Conservation (phyloP, 352 stramenopile genomes). For the Blastocystis hominis region DNA sequence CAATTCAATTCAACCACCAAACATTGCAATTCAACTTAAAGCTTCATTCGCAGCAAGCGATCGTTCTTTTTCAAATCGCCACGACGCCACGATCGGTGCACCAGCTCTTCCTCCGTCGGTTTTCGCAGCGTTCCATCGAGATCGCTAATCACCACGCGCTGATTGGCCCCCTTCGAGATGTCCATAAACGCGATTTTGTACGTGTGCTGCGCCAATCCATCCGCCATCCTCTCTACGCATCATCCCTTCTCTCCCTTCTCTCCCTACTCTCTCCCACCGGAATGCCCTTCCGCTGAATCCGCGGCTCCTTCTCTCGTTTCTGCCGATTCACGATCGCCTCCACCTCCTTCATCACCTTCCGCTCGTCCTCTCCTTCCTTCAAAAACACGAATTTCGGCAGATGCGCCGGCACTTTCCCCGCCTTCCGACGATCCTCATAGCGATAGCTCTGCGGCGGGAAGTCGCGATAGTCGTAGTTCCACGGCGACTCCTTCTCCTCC, state of each 20-base stretch:
- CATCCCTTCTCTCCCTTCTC: not conserved
- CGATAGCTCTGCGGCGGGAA: not conserved
- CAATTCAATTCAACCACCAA: not conserved
- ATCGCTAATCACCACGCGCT: not conserved
- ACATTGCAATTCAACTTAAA: not conserved
- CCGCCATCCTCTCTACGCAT: not conserved
- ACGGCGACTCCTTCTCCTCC: not conserved
- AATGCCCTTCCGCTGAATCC: not conserved
- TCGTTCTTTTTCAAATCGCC: not conserved
- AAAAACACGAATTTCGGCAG: conserved; percentile 7
- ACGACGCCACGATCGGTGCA: conserved; percentile 17
- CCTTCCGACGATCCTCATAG: not conserved
- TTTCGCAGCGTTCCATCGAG: not conserved
- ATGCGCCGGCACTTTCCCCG: not conserved
- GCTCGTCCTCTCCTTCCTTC: not conserved
- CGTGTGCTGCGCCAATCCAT: not conserved
- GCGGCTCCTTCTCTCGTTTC: not conserved
- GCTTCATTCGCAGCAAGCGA: not conserved
- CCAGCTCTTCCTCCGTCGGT: not conserved
- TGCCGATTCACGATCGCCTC: not conserved
- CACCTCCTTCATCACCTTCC: not conserved
- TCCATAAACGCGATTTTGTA: conserved; percentile 9
- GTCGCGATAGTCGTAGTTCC: conserved; percentile 19
- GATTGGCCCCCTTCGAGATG: not conserved
- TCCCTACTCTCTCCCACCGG: not conserved